Percentiles rank a stretch among this genome's conserved stretches.
Evolutionary conservation across 345 rosid species (phyloP).

Genomic region (Pistacia integerrima): DNA sequence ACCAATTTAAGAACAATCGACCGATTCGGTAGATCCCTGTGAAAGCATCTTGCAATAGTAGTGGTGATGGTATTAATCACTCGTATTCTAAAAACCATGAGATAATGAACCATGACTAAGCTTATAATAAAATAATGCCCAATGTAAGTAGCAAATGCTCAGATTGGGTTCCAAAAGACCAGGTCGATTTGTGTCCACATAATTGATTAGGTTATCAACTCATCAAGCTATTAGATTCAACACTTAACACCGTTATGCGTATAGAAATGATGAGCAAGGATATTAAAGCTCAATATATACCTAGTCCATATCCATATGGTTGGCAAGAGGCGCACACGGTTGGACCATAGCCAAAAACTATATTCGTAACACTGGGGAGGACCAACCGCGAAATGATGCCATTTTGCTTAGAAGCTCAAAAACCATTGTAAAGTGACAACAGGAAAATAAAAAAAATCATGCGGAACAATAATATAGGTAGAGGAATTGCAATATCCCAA

Average conservation of each 20-base stretch:
- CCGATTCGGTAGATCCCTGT: conserved; percentile 60
- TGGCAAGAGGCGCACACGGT: no score
- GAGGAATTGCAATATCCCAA: not conserved
- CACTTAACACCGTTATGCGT: no score
- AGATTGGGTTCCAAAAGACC: conserved; percentile 11
- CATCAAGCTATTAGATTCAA: no score
- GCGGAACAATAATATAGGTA: not conserved
- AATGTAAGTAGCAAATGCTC: no score
- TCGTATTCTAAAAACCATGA: conserved; percentile 3
- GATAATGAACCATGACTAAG: not conserved
- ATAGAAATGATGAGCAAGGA: no score
- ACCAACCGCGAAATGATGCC: conserved; percentile 4
- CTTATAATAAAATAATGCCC: not conserved
- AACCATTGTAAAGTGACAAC: not conserved
- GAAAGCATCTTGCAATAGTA: conserved; percentile 69
- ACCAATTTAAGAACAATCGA: no score
- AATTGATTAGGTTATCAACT: no score
- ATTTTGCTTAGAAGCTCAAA: conserved; percentile 13
- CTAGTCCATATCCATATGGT: no score
- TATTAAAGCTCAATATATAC: no score
- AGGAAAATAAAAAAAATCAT: not conserved
- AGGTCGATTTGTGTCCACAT: conserved; percentile 3
- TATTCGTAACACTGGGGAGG: no score
- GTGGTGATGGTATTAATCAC: not conserved
- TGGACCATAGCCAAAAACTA: no score